phyloP scores from a whole-genome alignment of 1,284 basidiomycete species.

The Moesziomyces aphidis region DNA sequence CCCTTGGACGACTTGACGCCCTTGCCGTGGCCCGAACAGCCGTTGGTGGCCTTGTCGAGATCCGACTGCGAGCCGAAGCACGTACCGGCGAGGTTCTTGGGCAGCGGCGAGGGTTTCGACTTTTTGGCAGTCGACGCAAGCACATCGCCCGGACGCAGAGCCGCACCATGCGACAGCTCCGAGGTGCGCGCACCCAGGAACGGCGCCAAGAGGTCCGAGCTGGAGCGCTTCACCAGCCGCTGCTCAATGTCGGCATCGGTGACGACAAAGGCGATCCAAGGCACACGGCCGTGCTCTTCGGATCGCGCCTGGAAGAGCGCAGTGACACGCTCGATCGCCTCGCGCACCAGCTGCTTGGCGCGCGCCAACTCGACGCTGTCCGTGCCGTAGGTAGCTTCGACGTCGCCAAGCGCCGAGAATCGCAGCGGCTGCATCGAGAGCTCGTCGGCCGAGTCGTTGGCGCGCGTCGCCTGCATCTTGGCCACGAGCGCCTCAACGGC shows the following conservation, averaged over 20 bases:
- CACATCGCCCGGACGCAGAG: background rate
- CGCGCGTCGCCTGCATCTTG: conserved; percentile 13
- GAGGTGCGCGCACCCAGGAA: conserved; percentile 19
- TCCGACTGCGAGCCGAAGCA: conserved; percentile 48
- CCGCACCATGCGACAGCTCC: conserved; percentile 8
- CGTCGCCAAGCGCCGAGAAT: conserved; percentile 42
- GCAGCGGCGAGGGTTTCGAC: conserved; percentile 13
- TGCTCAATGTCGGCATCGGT: conserved; percentile 14
- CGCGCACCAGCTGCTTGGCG: conserved; percentile 29
- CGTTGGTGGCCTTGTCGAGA: conserved; percentile 51
- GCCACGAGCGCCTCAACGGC: conserved; percentile 31
- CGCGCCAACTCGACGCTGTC: conserved; percentile 29
- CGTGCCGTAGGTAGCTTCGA: conserved; percentile 37
- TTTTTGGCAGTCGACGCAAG: conserved; percentile 3
- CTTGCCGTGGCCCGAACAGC: conserved; percentile 59
- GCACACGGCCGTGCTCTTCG: conserved; percentile 23
- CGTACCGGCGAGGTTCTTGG: conserved; percentile 35
- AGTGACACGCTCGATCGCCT: conserved; percentile 24
- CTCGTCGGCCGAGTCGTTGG: conserved; percentile 5
- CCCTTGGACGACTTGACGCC: conserved; percentile 50
- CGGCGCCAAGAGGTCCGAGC: conserved; percentile 24
- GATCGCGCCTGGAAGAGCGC: conserved; percentile 27
- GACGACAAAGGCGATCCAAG: conserved; percentile 45
- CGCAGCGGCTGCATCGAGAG: conserved; percentile 47
- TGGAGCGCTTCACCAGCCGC: conserved; percentile 15